Conservation (phyloP, 352 stramenopile species). For the Phytopythium cucurbitacearum region DNA sequence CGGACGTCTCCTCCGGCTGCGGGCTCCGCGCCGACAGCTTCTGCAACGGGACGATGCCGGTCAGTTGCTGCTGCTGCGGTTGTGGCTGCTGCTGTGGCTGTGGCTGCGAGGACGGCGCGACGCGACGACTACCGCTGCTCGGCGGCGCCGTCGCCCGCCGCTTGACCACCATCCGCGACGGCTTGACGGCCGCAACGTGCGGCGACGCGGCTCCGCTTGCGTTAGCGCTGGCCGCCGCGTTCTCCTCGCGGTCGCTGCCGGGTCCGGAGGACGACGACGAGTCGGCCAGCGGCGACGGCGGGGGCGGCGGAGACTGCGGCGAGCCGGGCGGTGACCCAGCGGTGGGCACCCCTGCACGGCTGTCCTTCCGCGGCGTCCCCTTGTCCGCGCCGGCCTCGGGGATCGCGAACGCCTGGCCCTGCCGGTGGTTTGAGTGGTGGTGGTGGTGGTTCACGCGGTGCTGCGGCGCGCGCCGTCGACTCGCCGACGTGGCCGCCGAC, state of each 20-base stretch:
- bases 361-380: neutral
- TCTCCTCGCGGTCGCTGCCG: slow-evolving; percentile 43
- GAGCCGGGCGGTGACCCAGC: neutral
- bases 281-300: slow-evolving; percentile 13
- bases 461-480: slow-evolving; percentile 7
- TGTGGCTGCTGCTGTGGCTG: slow-evolving; percentile 2
- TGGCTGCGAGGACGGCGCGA: slow-evolving; percentile 18
- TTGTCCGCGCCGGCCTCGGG: neutral
- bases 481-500: slow-evolving; percentile 17
- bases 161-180: slow-evolving; percentile 54
- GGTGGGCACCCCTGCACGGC: neutral
- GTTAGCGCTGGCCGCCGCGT: slow-evolving; percentile 8
- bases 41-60: slow-evolving; percentile 2
- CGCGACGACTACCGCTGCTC: slow-evolving; percentile 13
- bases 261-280: slow-evolving; percentile 42
- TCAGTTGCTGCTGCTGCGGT: slow-evolving; percentile 1
- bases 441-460: slow-evolving; percentile 21
- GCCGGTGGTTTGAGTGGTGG: neutral
- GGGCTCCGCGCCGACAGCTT: neutral
- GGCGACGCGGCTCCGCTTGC: slow-evolving; percentile 9
- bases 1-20: neutral
- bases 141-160: slow-evolving; percentile 23
- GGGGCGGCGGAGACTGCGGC: slow-evolving; percentile 6
- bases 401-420: neutral
- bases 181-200: slow-evolving; percentile 25